Evolutionary conservation across 208 protist genomes (phyloP).

Genomic region (Lotmaria passim): DNA sequence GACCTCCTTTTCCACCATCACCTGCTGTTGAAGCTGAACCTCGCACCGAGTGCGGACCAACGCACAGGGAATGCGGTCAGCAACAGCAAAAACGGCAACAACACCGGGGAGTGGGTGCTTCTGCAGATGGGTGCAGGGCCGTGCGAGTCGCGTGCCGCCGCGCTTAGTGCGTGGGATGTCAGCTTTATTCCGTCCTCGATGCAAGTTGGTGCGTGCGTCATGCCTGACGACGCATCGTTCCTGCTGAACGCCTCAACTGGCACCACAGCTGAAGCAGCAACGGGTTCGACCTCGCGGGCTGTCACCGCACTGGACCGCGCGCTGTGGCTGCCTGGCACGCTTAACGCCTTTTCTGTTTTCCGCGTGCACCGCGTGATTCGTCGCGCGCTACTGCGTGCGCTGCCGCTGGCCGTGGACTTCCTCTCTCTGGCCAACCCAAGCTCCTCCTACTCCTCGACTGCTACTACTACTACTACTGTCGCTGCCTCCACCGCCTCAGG

Average conservation of each 20-base stretch:
- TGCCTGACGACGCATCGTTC: slow-evolving; percentile 33
- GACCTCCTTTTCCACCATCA: slow-evolving; percentile 31
- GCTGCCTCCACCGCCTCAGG: neutral
- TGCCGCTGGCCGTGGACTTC: slow-evolving; percentile 54
- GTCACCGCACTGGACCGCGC: neutral
- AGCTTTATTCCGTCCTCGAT: slow-evolving; percentile 28
- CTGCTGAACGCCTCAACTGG: slow-evolving; percentile 14
- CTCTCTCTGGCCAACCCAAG: neutral
- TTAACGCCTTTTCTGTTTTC: slow-evolving; percentile 44
- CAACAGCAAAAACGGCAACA: neutral
- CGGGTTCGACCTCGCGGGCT: neutral
- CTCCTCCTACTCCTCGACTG: too few relatives aligned
- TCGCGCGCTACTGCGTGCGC: slow-evolving; percentile 42
- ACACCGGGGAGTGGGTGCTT: slow-evolving; percentile 2
- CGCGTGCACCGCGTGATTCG: slow-evolving; percentile 55
- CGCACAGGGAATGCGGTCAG: neutral
- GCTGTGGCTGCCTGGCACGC: slow-evolving; percentile 28
- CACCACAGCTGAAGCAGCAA: neutral
- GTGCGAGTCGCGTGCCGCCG: slow-evolving; percentile 28
- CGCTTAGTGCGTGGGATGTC: slow-evolving; percentile 43
- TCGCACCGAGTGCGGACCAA: neutral
- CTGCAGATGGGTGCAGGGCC: slow-evolving; percentile 49
- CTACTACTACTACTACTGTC: too few relatives aligned
- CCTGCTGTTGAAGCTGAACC: slow-evolving; percentile 13
- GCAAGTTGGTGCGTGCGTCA: neutral